Percentiles rank a stretch among this genome's conserved stretches.
Evolutionary conservation across 2,329 filamentous ascomycete species (phyloP).

Genomic region (Paecilomyces formosus): DNA sequence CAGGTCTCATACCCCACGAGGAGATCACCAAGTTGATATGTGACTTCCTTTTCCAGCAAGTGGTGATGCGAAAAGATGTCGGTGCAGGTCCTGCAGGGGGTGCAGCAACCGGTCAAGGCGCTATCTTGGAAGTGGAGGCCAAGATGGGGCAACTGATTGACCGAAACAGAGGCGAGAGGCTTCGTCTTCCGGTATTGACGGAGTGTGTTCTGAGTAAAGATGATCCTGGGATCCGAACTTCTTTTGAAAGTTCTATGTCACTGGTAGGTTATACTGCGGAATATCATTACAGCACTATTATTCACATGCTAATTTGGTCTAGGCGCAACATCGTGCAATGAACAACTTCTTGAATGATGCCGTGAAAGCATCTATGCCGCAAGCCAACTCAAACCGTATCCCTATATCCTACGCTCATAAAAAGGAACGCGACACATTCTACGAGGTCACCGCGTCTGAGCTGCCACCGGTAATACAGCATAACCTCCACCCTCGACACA

Average conservation of each 20-base stretch:
- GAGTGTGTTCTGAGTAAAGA: constrained; percentile 62
- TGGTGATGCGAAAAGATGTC: constrained; percentile 60
- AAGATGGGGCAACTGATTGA: constrained; percentile 81
- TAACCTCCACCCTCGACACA: constrained; percentile 52
- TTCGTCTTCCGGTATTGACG: constrained; percentile 59
- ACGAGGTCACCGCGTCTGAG: constrained; percentile 58
- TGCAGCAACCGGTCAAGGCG: constrained; percentile 56
- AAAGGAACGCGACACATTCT: constrained; percentile 76
- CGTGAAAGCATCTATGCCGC: constrained; percentile 44
- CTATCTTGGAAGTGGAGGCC: constrained; percentile 86
- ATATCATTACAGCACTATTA: background rate
- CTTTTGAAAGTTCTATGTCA: constrained; percentile 85
- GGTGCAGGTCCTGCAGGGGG: constrained; percentile 45
- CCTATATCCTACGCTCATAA: constrained; percentile 71
- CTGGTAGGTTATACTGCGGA: constrained; percentile 51
- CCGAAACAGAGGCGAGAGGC: constrained; percentile 61
- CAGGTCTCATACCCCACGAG: constrained; percentile 62
- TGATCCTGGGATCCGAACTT: constrained; percentile 45
- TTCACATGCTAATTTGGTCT: constrained; percentile 9
- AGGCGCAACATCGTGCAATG: constrained; percentile 73
- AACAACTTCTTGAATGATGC: constrained; percentile 79
- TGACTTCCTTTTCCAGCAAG: constrained; percentile 69
- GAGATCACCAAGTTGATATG: constrained; percentile 69
- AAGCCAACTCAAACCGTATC: constrained; percentile 26
- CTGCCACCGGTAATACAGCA: constrained; percentile 59